These are phyloP conservation scores for Candida sp. DNA, from an alignment of 1,139 yeast species.

Conservation along the genomic window DNA sequence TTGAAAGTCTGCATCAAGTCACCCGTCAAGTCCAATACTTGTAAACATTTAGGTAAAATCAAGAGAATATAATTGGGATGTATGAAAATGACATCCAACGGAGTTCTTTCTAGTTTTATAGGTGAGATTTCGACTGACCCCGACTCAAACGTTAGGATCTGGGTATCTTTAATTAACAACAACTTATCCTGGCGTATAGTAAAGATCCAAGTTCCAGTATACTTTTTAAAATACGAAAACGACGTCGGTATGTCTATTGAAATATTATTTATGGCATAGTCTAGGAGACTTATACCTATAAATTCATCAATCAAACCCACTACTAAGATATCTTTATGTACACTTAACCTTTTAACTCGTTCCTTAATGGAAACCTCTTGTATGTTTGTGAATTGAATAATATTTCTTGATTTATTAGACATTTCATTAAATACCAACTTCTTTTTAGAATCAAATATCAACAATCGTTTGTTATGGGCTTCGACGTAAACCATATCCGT, in stretches of 20 bases:
- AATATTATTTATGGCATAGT: slow-evolving; percentile 15
- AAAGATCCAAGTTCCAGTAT: slow-evolving; percentile 1
- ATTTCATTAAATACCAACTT: slow-evolving; percentile 25
- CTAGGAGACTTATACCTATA: slow-evolving; percentile 22
- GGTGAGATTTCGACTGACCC: slow-evolving; percentile 16
- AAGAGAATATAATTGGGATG: slow-evolving; percentile 47
- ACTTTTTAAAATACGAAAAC: slow-evolving; percentile 22
- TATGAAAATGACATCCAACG: slow-evolving; percentile 28
- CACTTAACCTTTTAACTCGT: slow-evolving; percentile 13
- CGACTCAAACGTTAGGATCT: slow-evolving; percentile 15
- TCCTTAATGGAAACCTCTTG: slow-evolving; percentile 30
- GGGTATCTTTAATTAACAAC: slow-evolving; percentile 27
- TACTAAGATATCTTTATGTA: slow-evolving; percentile 12
- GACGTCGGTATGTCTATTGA: slow-evolving; percentile 16
- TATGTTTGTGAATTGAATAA: slow-evolving; percentile 22
- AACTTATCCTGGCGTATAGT: slow-evolving; percentile 10
- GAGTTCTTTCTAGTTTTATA: slow-evolving; percentile 26
- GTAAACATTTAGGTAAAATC: slow-evolving; percentile 37
- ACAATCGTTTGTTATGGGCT: slow-evolving; percentile 15
- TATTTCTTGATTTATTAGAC: slow-evolving; percentile 27
- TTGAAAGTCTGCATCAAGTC: slow-evolving; percentile 36
- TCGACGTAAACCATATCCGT: slow-evolving; percentile 15
- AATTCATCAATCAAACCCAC: slow-evolving; percentile 26
- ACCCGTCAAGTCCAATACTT: slow-evolving; percentile 45
- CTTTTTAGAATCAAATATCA: slow-evolving; percentile 31